A percentile compares a stretch with the other conserved stretches of the same genome.
Evolutionary conservation across 176 grass and related monocot genomes (phyloP).

Genomic region (Eleusine indica): DNA sequence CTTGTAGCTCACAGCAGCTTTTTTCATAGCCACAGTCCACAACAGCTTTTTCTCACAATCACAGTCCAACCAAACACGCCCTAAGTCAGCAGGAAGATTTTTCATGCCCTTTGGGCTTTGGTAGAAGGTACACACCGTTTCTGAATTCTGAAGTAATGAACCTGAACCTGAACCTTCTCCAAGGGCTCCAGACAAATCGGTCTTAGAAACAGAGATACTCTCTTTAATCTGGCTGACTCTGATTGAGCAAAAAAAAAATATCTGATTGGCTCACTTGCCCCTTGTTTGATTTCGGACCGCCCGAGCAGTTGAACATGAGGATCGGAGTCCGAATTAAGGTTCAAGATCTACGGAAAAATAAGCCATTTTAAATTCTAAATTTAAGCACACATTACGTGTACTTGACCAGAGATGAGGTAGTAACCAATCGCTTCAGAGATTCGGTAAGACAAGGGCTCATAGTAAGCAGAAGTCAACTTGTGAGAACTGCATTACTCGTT

Average conservation of each 20-base stretch:
- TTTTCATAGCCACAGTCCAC: too few species aligned
- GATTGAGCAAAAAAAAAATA: too few species aligned
- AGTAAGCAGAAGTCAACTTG: neutral
- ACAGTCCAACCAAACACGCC: too few species aligned
- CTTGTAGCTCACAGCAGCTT: too few species aligned
- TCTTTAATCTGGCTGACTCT: neutral
- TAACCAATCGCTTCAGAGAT: neutral
- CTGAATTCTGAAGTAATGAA: neutral
- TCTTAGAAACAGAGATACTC: constrained; percentile 11
- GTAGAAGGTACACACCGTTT: neutral
- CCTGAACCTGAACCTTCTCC: neutral
- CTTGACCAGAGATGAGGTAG: neutral
- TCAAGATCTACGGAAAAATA: neutral
- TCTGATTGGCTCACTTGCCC: neutral
- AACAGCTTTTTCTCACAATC: too few species aligned
- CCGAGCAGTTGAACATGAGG: neutral
- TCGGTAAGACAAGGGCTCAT: neutral
- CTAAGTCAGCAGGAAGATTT: neutral
- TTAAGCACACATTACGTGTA: neutral
- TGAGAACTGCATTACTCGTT: neutral
- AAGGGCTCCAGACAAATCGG: neutral
- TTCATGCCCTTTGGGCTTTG: neutral
- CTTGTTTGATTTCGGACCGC: neutral
- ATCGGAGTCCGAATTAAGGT: neutral
- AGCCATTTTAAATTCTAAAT: neutral